Evolutionary conservation across 2,329 filamentous ascomycete genomes (phyloP).

Genomic region (Passalora sequoiae): DNA sequence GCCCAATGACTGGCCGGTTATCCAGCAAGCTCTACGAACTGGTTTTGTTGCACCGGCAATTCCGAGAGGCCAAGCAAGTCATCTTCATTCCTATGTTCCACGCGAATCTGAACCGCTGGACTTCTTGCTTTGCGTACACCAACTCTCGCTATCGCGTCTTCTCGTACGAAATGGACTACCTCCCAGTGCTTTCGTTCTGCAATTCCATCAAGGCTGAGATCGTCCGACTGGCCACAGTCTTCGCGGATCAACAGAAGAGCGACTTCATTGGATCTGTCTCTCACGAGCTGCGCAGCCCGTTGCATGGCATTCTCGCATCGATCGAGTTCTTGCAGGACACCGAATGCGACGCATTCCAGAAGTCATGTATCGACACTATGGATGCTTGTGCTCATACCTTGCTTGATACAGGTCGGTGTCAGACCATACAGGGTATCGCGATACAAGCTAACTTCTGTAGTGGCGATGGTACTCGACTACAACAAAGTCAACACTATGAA

Average conservation of each 20-base stretch:
- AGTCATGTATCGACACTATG: conserved; percentile 20
- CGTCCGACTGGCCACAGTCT: conserved; percentile 33
- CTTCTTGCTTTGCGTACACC: conserved; percentile 37
- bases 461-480: conserved; percentile 23
- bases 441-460: not conserved
- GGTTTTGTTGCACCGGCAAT: conserved; percentile 28
- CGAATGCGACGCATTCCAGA: conserved; percentile 22
- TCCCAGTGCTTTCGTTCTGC: conserved; percentile 35
- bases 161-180: conserved; percentile 35
- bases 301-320: conserved; percentile 28
- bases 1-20: conserved; percentile 12
- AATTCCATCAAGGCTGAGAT: conserved; percentile 38
- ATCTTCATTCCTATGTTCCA: conserved; percentile 51
- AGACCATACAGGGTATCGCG: not conserved
- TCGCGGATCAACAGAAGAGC: conserved; percentile 43
- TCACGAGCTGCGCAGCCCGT: conserved; percentile 46
- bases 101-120: conserved; percentile 33
- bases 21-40: conserved; percentile 20
- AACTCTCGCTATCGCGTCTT: conserved; percentile 40
- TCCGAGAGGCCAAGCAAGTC: conserved; percentile 44
- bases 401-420: conserved; percentile 12
- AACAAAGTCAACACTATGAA: conserved; percentile 16
- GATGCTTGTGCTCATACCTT: conserved; percentile 20
- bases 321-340: conserved; percentile 48
- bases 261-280: conserved; percentile 44